Conservation (phyloP, 1,284 basidiomycete species). For the Leccinum subfulvum region DNA sequence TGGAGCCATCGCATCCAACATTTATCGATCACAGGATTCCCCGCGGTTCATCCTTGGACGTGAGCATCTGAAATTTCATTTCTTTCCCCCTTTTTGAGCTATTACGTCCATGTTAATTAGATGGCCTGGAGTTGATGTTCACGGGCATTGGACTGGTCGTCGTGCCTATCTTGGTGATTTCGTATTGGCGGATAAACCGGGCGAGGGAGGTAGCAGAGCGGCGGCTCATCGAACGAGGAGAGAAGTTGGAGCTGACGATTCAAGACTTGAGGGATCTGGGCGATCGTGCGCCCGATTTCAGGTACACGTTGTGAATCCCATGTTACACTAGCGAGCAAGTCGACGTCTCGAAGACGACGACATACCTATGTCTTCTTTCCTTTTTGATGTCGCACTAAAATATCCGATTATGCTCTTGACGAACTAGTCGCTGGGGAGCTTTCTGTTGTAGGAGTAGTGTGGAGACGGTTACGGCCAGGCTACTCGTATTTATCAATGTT, state of each 20-base stretch:
- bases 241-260: constrained; percentile 17
- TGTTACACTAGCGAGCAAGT: background rate
- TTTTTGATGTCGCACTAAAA: background rate
- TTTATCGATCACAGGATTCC: constrained; percentile 55
- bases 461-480: background rate
- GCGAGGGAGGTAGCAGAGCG: constrained; percentile 39
- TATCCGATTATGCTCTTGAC: background rate
- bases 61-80: constrained; percentile 5
- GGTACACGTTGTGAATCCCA: constrained; percentile 50
- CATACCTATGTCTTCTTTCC: background rate
- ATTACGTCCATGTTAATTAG: constrained; percentile 32
- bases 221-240: constrained; percentile 33
- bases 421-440: background rate
- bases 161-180: constrained; percentile 46
- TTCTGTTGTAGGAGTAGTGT: background rate
- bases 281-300: constrained; percentile 63
- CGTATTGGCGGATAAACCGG: constrained; percentile 57
- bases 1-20: constrained; percentile 45
- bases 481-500: background rate
- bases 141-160: constrained; percentile 59
- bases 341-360: background rate
- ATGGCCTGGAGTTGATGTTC: constrained; percentile 67
- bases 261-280: constrained; percentile 43
- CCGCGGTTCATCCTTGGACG: constrained; percentile 64
- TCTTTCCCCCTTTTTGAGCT: background rate